Base-by-base conservation (phyloP, 257 asterid species). In the Capsicum baccatum region DNA sequence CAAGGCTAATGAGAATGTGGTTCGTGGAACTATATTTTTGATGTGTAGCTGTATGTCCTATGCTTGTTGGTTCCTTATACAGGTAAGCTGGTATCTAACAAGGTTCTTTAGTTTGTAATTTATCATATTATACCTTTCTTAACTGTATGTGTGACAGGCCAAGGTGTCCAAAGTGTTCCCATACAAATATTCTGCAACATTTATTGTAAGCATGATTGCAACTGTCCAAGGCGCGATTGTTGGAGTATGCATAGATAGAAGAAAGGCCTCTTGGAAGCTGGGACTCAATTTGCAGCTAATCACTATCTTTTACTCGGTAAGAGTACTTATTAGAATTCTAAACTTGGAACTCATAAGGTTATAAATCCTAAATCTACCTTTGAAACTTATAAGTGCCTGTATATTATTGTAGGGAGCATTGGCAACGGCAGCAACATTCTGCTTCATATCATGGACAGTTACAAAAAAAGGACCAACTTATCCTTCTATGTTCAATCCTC, bases 401-500 rank as follows among this genome's bases (percentile, higher is more conserved):
- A 0, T 8, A 13, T 14, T 11, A 16, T n/a, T 79, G 26, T 79
- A 94, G 98, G 97, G 95, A 39, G 67, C 85, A 79, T 55, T 94
- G 83, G 93, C 93, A 3, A 87, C 94, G 3, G 94, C 88, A 4
- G 92, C 88, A 67, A n/a, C 92, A 0, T 92, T 91, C 83, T 87
- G 89, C 83, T 48, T 92, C 78, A 48, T 92, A 6, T 90, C 93
- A 54, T 87, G 90, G 93, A 89, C 91, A 58, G 81, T 94, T 9
- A 4, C 90, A 39, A 67, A 86, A 84, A 87, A 80, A 57, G 98
- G 97, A 47, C 95, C 97, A 1, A 91, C 95, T 1, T 94, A 94
- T 62, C 94, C 95, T 15, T 88, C 98, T 2, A 91, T 94, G 93
- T 94, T 92, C 86, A 94, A 92, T 74, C 97, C 98, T 37, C n/a